phyloP scores from a whole-genome alignment of 805 yeast species.

The Gaillardinia entomophila region DNA sequence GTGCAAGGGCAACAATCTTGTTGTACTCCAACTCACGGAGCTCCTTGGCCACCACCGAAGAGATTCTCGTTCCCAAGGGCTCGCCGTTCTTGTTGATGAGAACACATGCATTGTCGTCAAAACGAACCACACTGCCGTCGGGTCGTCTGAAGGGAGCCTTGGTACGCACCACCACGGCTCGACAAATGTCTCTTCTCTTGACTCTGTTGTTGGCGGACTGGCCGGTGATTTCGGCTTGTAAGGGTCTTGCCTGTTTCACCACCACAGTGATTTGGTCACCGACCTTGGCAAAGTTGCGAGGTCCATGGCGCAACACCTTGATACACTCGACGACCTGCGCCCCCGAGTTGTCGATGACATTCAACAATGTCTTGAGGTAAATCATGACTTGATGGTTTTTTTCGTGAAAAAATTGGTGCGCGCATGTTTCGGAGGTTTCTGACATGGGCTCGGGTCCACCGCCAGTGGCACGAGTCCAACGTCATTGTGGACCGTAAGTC shows the following conservation, averaged over 20 bases:
- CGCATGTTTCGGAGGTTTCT: no score
- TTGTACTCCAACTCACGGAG: constrained; percentile 74
- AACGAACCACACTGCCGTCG: constrained; percentile 81
- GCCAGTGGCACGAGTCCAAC: constrained; percentile 25
- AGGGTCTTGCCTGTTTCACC: constrained; percentile 83
- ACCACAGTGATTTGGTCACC: constrained; percentile 95
- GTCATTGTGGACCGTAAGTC: constrained; percentile 48
- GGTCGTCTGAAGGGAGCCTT: constrained; percentile 70
- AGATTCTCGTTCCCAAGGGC: constrained; percentile 90
- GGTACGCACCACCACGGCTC: constrained; percentile 93
- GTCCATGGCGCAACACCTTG: constrained; percentile 86
- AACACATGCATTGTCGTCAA: constrained; percentile 97
- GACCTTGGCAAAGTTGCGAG: constrained; percentile 72
- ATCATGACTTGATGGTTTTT: no score
- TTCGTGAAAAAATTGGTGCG: no score
- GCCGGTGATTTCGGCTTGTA: constrained; percentile 66
- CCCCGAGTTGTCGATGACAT: constrained; percentile 93
- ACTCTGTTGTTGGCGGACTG: constrained; percentile 73
- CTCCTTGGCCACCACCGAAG: constrained; percentile 87
- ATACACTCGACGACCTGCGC: constrained; percentile 94
- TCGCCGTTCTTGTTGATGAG: constrained; percentile 87
- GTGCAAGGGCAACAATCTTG: constrained; percentile 87
- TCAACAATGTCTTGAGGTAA: constrained; percentile 79
- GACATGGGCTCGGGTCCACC: no score
- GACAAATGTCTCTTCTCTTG: constrained; percentile 91